Base-by-base conservation (phyloP, 2,329 filamentous ascomycete genomes). In the Trichoderma breve region DNA sequence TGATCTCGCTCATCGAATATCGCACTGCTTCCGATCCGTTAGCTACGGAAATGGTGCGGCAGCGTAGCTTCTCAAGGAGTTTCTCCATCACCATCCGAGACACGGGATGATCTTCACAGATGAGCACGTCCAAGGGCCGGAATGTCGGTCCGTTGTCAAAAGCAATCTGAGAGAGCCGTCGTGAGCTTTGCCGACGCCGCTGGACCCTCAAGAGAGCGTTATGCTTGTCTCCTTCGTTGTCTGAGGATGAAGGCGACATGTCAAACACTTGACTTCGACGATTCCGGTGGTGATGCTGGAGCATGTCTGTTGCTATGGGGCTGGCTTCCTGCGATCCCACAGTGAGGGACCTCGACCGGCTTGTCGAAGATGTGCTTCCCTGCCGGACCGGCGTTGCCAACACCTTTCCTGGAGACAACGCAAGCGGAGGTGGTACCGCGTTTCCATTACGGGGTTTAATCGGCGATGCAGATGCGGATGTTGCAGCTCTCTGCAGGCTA, bases 21-120 rank as follows among this genome's bases (percentile, higher is more conserved):
- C 95, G 90, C 77, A 97, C 92, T 12, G 95, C 96, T 79, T 99
- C 96, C 0, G 93, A 91, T 1, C 96, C 96, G 76, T 95, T 97
- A 3, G 91, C 88, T 5, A 96, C 95, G 3, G 93, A 94, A 77
- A 99, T 96, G 9, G 95, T 98, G 55, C 96, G 93, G 78, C 96
- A 99, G 43, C 94, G 92, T 43, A 98, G 85, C 82, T 98, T 99
- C 81, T 99, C 96, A 67, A 99, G 87, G 8, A 99, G 84, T 77
- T 97, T 96, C 79, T 99, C 96, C 95, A 99, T 98, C n/a, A 99
- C 95, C 85, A 99, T 91, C 26, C 95, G 90, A 6, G 96, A 97
- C 4, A 99, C 95, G 0, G 96, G 96, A 80, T 99, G 96, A 78
- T 99, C 96, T 82, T 99, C 96, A 79, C 96, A 98, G 66, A 99